These are phyloP conservation scores for Gloeostereum incarnatum DNA, from an alignment of 768 basidiomycete species.

Conservation along the genomic window DNA sequence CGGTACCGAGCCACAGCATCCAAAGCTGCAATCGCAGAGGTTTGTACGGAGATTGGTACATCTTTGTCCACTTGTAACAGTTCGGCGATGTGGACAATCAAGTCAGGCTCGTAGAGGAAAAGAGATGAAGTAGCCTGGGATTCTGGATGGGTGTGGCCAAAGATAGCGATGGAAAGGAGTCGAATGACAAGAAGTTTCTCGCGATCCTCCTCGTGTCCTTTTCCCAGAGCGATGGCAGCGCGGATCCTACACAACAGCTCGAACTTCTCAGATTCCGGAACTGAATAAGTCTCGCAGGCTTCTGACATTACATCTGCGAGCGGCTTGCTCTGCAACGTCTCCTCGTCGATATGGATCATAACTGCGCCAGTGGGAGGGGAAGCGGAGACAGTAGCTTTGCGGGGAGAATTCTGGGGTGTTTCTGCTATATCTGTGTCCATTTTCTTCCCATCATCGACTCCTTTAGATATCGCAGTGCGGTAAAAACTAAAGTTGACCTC, in stretches of 20 bases:
- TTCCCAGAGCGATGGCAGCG: constrained; percentile 58
- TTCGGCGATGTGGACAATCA: constrained; percentile 83
- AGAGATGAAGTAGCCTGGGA: constrained; percentile 68
- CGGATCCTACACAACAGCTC: constrained; percentile 85
- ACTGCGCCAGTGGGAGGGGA: constrained; percentile 39
- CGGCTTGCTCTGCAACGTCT: constrained; percentile 47
- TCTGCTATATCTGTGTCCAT: constrained; percentile 37
- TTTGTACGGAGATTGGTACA: constrained; percentile 66
- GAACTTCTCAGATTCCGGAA: constrained; percentile 80
- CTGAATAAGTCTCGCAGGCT: constrained; percentile 49
- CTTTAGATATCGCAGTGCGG: constrained; percentile 35
- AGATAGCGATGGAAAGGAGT: constrained; percentile 84
- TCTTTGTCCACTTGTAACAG: constrained; percentile 74
- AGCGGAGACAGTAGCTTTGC: constrained; percentile 28
- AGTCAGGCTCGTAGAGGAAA: constrained; percentile 92
- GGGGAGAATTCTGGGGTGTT: constrained; percentile 32
- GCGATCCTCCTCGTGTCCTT: constrained; percentile 47
- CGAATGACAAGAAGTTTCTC: constrained; percentile 76
- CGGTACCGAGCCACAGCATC: constrained; percentile 87
- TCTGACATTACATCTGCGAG: constrained; percentile 77
- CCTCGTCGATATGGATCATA: constrained; percentile 53
- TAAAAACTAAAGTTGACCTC: constrained; percentile 83
- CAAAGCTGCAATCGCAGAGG: constrained; percentile 79
- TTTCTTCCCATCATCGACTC: constrained; percentile 35
- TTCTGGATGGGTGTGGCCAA: constrained; percentile 81